Evolutionary conservation across 2,329 filamentous ascomycete genomes (phyloP).

Genomic region (Epichloe brachyelytri): DNA sequence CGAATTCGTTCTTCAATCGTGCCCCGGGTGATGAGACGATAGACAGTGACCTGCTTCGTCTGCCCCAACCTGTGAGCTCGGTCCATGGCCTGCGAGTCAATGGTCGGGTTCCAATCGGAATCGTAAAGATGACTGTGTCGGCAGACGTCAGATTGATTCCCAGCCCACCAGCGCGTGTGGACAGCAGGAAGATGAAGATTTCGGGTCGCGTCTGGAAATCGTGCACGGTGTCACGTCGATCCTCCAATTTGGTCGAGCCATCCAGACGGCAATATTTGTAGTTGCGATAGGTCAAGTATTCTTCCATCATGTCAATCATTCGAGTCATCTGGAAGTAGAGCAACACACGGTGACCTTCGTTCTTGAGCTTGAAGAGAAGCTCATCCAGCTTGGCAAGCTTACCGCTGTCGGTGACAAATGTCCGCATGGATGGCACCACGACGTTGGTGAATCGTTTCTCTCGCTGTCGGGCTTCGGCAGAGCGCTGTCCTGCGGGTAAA

Average conservation of each 20-base stretch:
- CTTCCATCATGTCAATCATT: constrained; percentile 99
- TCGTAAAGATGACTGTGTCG: constrained; percentile 99
- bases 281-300: constrained; percentile 96
- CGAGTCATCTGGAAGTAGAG: constrained; percentile 99
- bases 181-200: constrained; percentile 94
- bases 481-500: constrained; percentile 50
- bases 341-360: constrained; percentile 81
- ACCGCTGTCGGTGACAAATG: constrained; percentile 94
- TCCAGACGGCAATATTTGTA: constrained; percentile 97
- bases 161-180: constrained; percentile 89
- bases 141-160: constrained; percentile 96
- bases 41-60: constrained; percentile 90
- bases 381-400: constrained; percentile 88
- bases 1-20: constrained; percentile 98
- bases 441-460: constrained; percentile 80
- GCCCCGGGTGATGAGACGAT: constrained; percentile 88
- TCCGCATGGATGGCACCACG: constrained; percentile 86
- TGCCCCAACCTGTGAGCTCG: constrained; percentile 95
- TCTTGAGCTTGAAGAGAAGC: constrained; percentile 79
- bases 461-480: constrained; percentile 69
- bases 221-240: constrained; percentile 87
- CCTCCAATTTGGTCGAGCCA: constrained; percentile 92
- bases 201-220: constrained; percentile 92
- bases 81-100: constrained; percentile 98
- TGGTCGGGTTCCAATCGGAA: constrained; percentile 98